Base-by-base conservation (phyloP, 257 asterid species). In the Capsicum pubescens region DNA sequence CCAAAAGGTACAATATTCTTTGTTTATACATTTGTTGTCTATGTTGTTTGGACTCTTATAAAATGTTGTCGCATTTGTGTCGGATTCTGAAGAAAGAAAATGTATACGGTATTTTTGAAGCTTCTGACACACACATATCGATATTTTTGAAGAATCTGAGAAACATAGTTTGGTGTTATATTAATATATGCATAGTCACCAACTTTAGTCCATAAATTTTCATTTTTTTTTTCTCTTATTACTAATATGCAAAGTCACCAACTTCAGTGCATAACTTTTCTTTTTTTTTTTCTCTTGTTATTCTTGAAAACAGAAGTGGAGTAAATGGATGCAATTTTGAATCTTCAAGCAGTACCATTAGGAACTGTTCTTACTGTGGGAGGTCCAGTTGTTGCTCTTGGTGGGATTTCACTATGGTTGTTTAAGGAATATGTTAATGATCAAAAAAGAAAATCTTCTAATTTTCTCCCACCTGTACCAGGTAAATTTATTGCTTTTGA, bases 341-440 rank as follows among this genome's bases (percentile, higher is more conserved):
- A 85, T 79, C 77, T 90, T 80, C 93, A 90, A 88, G 86, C 88
- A 55, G 77, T 92, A 71, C 91, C 92, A 5, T 26, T 88, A 80
- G 89, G 89, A 80, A 91, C 91, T 83, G 91, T 90, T 4, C 76
- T 92, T 48, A 82, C 90, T 0, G 86, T 86, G 0, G 93, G 93
- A 57, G 94, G 90, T 21, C 93, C 91, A 9, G 97, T 87, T 48
- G 91, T 93, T 77, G 94, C 92, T 26, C 82, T 93, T 55, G 94
- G 92, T 76, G 95, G 93, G 74, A 72, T 95, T 76, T 86, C 95
- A 6, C 68, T 91, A 64, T 90, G 87, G 90, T 87, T 93, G 46
- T 50, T 93, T 61, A 91, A 84, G 39, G 83, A 85, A 0, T 90
- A 89, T 83, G 84, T 86, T 0, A 32, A 88, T 83, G 87, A 87